Conservation (phyloP, 306 rosid genomes). For the Gynostemma pentaphyllum region DNA sequence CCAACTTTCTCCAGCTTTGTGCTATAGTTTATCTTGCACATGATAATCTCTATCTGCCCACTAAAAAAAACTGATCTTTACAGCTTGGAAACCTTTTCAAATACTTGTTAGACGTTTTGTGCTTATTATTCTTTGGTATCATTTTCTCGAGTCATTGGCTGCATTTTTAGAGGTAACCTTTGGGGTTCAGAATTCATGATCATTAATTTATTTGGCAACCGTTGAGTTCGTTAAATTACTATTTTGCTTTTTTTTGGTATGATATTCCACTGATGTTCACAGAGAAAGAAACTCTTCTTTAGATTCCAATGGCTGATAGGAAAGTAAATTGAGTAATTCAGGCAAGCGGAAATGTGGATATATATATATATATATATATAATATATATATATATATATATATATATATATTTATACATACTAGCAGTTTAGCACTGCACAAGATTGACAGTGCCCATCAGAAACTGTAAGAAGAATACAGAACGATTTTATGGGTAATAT, state of each 20-base stretch:
- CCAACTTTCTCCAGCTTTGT: not conserved
- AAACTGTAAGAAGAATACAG: not conserved
- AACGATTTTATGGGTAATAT: not conserved
- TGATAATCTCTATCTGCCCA: not conserved
- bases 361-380: too few species aligned
- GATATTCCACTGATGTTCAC: not conserved
- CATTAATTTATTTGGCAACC: not conserved
- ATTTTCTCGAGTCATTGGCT: not conserved
- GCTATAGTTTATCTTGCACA: conserved; percentile 3
- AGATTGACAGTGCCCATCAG: not conserved
- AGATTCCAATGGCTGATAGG: not conserved
- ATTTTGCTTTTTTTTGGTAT: not conserved
- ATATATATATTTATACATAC: too few species aligned
- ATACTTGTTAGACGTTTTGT: not conserved
- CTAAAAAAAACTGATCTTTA: not conserved
- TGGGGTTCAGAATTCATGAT: not conserved
- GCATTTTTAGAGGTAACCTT: not conserved
- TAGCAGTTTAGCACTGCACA: not conserved
- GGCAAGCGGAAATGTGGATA: too few species aligned
- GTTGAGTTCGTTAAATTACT: not conserved
- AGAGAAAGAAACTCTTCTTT: not conserved
- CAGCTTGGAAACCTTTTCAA: not conserved
- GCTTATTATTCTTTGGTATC: too few species aligned
- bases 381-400: too few species aligned
- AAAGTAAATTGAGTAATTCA: not conserved